Evolutionary conservation across 176 grass and related monocot species (phyloP).

Genomic region (Paspalum notatum): DNA sequence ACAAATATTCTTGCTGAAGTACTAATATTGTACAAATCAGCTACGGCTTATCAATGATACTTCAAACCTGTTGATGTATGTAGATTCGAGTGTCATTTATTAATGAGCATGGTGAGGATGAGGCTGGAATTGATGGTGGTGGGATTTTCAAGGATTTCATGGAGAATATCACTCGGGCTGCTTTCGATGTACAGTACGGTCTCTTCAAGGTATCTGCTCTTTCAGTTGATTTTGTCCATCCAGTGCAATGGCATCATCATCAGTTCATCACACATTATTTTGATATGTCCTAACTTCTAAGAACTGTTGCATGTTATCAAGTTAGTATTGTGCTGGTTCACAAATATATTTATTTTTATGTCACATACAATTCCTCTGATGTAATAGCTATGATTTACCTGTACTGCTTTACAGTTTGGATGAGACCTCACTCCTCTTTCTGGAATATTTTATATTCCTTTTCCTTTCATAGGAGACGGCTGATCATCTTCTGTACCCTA

Average conservation of each 20-base stretch:
- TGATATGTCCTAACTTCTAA: not conserved
- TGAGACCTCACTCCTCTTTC: constrained; percentile 1
- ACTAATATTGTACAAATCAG: constrained; percentile 7
- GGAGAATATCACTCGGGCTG: constrained; percentile 96
- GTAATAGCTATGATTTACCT: constrained; percentile 4
- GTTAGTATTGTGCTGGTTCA: constrained; percentile 8
- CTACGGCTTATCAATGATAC: constrained; percentile 26
- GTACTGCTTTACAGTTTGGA: constrained; percentile 4
- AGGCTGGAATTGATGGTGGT: constrained; percentile 97
- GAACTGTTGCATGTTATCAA: not conserved
- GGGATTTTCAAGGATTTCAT: constrained; percentile 99
- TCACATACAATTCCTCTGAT: not conserved
- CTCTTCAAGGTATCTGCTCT: constrained; percentile 79
- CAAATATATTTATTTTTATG: not conserved
- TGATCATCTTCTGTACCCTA: constrained; percentile 94
- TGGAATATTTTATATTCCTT: constrained; percentile 17
- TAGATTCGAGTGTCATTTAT: constrained; percentile 92
- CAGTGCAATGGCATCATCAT: not conserved
- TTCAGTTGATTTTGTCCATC: constrained; percentile 27
- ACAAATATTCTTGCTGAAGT: constrained; percentile 23
- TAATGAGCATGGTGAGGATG: constrained; percentile 91
- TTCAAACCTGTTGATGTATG: constrained; percentile 39
- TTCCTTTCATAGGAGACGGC: constrained; percentile 69
- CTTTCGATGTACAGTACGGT: constrained; percentile 97
- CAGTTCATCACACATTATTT: not conserved